phyloP scores from a whole-genome alignment of 768 basidiomycete species.

The Hygrocybe coccinea region DNA sequence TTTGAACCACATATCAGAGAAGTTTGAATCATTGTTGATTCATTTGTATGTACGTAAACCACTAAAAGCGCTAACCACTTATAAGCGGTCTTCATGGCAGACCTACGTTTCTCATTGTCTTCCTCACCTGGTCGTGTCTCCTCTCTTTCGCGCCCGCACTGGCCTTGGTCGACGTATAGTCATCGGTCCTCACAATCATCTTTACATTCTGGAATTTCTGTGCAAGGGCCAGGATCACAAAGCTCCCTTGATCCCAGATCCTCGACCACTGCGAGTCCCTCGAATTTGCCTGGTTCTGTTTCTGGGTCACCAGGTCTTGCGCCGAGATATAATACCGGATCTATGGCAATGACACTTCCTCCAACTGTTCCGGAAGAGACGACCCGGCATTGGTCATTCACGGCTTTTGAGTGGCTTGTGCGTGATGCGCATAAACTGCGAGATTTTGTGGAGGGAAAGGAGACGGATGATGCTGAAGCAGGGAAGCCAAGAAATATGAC shows the following conservation, averaged over 20 bases:
- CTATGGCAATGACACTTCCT: conserved; percentile 22
- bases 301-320: conserved; percentile 20
- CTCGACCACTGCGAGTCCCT: neutral
- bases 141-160: conserved; percentile 51
- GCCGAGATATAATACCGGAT: conserved; percentile 20
- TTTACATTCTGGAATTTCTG: conserved; percentile 22
- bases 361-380: conserved; percentile 38
- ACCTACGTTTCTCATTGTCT: conserved; percentile 30
- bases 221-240: conserved; percentile 14
- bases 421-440: conserved; percentile 52
- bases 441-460: conserved; percentile 50
- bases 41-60: no score
- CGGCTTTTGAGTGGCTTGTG: conserved; percentile 70
- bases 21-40: no score
- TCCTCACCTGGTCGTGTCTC: conserved; percentile 45
- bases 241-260: conserved; percentile 10
- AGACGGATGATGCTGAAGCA: conserved; percentile 23
- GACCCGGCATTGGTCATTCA: conserved; percentile 62
- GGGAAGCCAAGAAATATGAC: conserved; percentile 24
- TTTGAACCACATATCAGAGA: no score
- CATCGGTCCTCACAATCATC: conserved; percentile 32
- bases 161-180: conserved; percentile 49
- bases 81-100: no score
- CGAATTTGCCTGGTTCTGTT: conserved; percentile 15
- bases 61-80: no score